Percentiles rank a stretch among this genome's conserved stretches.
Conservation (phyloP, 2,329 filamentous ascomycete genomes). For the Gaeumannomyces sp. region DNA sequence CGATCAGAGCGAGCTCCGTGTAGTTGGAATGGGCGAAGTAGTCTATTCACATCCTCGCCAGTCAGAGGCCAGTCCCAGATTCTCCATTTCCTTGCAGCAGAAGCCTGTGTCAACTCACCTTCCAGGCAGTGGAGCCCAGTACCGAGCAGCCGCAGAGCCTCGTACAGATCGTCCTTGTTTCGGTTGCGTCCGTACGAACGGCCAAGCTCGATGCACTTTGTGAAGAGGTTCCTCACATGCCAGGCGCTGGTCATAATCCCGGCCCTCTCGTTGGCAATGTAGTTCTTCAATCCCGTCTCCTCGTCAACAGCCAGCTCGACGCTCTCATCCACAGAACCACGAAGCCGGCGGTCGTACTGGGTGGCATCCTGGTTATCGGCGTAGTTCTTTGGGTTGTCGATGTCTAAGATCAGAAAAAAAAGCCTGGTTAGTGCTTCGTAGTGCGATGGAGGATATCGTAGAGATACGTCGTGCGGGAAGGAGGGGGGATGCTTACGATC, state of each 20-base stretch:
- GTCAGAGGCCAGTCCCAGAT: background rate
- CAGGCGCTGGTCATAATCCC: constrained; percentile 77
- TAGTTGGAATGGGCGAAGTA: constrained; percentile 95
- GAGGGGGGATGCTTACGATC: constrained; percentile 39
- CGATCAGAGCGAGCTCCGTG: constrained; percentile 78
- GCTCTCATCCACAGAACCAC: constrained; percentile 72
- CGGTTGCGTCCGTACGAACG: constrained; percentile 61
- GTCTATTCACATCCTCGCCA: constrained; percentile 39
- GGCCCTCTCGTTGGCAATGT: constrained; percentile 78
- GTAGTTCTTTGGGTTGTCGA: constrained; percentile 75
- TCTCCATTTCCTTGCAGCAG: background rate
- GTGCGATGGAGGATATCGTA: background rate
- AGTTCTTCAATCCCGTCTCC: constrained; percentile 78
- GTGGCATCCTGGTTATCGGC: constrained; percentile 83
- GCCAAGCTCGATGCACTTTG: constrained; percentile 70
- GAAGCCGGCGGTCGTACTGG: constrained; percentile 72
- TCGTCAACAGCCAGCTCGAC: constrained; percentile 75
- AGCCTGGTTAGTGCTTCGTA: background rate
- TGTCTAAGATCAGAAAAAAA: constrained; percentile 37
- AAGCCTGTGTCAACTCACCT: constrained; percentile 34
- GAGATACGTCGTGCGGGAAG: background rate
- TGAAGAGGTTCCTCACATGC: constrained; percentile 69
- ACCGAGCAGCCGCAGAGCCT: constrained; percentile 78
- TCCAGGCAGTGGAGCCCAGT: constrained; percentile 87
- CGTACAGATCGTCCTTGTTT: constrained; percentile 73